Percentiles rank a stretch among this genome's conserved stretches.
These are phyloP conservation scores for Xylariaceae sp. DNA, from an alignment of 2,329 filamentous ascomycete species.

Conservation along the genomic window DNA sequence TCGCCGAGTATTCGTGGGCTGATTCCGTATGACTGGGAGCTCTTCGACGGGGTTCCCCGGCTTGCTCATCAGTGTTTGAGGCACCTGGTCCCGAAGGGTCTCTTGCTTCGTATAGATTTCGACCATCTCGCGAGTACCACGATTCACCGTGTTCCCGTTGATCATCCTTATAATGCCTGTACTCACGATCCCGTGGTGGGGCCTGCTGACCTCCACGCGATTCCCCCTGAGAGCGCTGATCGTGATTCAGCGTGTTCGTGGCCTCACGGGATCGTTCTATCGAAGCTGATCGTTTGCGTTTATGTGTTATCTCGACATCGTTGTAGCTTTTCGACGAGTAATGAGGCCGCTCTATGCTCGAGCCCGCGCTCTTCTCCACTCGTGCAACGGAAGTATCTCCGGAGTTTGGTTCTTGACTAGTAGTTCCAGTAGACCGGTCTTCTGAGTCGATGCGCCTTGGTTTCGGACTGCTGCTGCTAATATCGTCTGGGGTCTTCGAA, in stretches of 20 bases:
- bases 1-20: slow-evolving; percentile 45
- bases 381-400: slow-evolving; percentile 25
- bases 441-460: slow-evolving; percentile 26
- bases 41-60: slow-evolving; percentile 41
- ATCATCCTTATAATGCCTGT: slow-evolving; percentile 42
- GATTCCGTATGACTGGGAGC: slow-evolving; percentile 41
- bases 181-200: slow-evolving; percentile 39
- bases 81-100: slow-evolving; percentile 41
- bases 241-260: slow-evolving; percentile 27
- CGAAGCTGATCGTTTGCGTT: slow-evolving; percentile 66
- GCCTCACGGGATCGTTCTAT: slow-evolving; percentile 42
- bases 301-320: slow-evolving; percentile 48
- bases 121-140: slow-evolving; percentile 48
- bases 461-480: slow-evolving; percentile 25
- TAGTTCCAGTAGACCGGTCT: slow-evolving; percentile 22
- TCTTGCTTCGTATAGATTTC: slow-evolving; percentile 41
- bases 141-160: slow-evolving; percentile 42
- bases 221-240: slow-evolving; percentile 33
- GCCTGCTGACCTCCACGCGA: slow-evolving; percentile 40
- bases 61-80: slow-evolving; percentile 46
- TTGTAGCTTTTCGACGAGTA: slow-evolving; percentile 38
- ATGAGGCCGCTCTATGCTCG: slow-evolving; percentile 38
- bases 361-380: slow-evolving; percentile 39
- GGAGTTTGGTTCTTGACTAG: slow-evolving; percentile 26
- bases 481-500: slow-evolving; percentile 24